Conservation (phyloP, 306 rosid species). For the Benincasa hispida region DNA sequence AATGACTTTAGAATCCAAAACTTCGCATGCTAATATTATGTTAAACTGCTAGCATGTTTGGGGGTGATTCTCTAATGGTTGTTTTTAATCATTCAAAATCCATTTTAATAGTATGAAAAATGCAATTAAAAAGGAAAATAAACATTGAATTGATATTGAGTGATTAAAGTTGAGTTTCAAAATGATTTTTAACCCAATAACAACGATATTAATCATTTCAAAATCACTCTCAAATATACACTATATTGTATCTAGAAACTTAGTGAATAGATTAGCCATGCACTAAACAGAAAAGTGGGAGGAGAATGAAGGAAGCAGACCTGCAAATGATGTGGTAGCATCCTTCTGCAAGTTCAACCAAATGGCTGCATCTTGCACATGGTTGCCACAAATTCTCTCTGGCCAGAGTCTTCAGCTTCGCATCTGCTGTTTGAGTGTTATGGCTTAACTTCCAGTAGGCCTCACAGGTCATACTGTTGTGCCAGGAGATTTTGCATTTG, state of each 20-base stretch:
- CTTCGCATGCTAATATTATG: neutral
- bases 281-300: neutral
- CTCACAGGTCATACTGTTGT: slow-evolving; percentile 28
- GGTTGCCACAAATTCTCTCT: slow-evolving; percentile 50
- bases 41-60: neutral
- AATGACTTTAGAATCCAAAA: neutral
- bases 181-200: neutral
- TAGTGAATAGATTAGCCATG: neutral
- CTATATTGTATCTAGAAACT: neutral
- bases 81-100: too few relatives aligned
- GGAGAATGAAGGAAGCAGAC: slow-evolving; percentile 15
- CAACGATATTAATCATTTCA: too few relatives aligned
- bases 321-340: slow-evolving; percentile 95
- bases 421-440: slow-evolving; percentile 36
- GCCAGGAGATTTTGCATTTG: slow-evolving; percentile 71
- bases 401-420: slow-evolving; percentile 56
- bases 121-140: too few relatives aligned
- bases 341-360: slow-evolving; percentile 80
- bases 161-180: too few relatives aligned
- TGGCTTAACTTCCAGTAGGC: slow-evolving; percentile 25
- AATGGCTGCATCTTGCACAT: slow-evolving; percentile 55
- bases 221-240: too few relatives aligned
- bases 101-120: too few relatives aligned
- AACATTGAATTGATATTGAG: too few relatives aligned
- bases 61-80: too few relatives aligned